phyloP scores from a whole-genome alignment of 129 eudicot species.

The Flaveria trinervia region DNA sequence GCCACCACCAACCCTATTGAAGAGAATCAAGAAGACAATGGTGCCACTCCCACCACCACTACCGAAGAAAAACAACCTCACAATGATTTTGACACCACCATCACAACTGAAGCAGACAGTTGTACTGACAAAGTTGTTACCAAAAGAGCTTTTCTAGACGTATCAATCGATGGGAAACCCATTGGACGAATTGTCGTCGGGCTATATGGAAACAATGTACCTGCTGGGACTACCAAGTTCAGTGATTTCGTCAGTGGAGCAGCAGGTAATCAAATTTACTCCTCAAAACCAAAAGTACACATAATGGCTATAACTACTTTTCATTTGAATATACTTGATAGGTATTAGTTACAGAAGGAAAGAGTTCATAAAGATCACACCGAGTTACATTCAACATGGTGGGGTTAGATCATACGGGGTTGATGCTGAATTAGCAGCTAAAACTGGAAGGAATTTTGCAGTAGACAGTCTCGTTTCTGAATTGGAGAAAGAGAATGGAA shows the following conservation, averaged over 20 bases:
- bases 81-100: constrained; percentile 17
- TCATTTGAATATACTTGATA: constrained; percentile 24
- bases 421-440: constrained; percentile 79
- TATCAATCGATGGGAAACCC: constrained; percentile 78
- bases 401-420: constrained; percentile 93
- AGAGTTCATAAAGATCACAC: constrained; percentile 81
- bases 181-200: constrained; percentile 69
- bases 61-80: constrained; percentile 15
- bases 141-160: constrained; percentile 73
- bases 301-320: background rate
- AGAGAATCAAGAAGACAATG: constrained; percentile 25
- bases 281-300: background rate
- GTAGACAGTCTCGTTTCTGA: constrained; percentile 56
- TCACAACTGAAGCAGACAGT: constrained; percentile 30
- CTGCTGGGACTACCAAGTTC: constrained; percentile 66
- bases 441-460: constrained; percentile 59
- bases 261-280: constrained; percentile 45
- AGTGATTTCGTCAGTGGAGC: constrained; percentile 71
- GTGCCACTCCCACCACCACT: background rate
- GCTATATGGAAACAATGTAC: constrained; percentile 57
- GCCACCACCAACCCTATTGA: background rate
- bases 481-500: constrained; percentile 52
- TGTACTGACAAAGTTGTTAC: constrained; percentile 42
- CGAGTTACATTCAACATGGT: constrained; percentile 83
- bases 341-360: constrained; percentile 87